phyloP scores from a whole-genome alignment of 331 rosid species.

The Stylosanthes scabra region DNA sequence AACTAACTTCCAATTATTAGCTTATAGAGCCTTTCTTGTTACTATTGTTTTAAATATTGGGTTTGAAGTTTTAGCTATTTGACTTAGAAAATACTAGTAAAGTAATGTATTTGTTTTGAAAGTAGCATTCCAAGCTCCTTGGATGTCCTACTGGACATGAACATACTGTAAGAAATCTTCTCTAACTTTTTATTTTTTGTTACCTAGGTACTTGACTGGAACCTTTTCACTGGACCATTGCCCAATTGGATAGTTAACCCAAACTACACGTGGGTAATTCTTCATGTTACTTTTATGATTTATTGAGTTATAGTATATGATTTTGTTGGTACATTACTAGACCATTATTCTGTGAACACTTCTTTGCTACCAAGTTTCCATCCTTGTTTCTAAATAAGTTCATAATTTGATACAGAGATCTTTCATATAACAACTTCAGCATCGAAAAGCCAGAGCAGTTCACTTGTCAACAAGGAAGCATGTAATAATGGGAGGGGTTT shows the following conservation, averaged over 20 bases:
- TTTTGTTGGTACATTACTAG: not conserved
- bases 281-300: conserved; percentile 18
- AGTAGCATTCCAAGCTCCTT: conserved; percentile 49
- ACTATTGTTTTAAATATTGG: too few species aligned
- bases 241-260: conserved; percentile 53
- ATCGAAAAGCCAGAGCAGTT: too few species aligned
- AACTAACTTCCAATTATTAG: too few species aligned
- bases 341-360: conserved; percentile 18
- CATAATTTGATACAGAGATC: not conserved
- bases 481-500: not conserved
- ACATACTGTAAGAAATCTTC: conserved; percentile 55
- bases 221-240: conserved; percentile 63
- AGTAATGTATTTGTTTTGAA: too few species aligned
- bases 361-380: not conserved
- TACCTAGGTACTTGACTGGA: conserved; percentile 68
- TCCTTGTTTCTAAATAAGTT: conserved; percentile 18
- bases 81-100: too few species aligned
- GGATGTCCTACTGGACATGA: conserved; percentile 26
- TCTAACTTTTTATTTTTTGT: not conserved
- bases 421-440: too few species aligned
- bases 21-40: too few species aligned
- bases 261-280: conserved; percentile 54
- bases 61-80: too few species aligned
- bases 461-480: too few species aligned
- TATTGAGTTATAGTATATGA: not conserved